Percentiles rank a stretch among this genome's conserved stretches.
Evolutionary conservation across 306 rosid genomes (phyloP).

Genomic region (Mimosa bimucronata): DNA sequence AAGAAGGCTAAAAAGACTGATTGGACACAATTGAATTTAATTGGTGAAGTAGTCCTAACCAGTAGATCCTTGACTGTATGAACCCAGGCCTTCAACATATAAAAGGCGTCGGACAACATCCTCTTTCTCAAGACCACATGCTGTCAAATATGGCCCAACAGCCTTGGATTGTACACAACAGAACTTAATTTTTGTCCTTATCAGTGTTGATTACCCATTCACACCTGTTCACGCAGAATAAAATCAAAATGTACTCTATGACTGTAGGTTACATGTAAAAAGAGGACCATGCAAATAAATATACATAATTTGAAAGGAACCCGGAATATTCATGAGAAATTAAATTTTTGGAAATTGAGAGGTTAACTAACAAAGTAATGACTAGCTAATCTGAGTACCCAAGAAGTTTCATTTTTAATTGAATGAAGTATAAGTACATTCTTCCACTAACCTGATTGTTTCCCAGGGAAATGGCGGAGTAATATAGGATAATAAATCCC

Average conservation of each 20-base stretch:
- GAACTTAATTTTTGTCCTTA: constrained; percentile 70
- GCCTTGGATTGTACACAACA: constrained; percentile 72
- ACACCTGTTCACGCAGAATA: constrained; percentile 53
- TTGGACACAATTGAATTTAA: neutral
- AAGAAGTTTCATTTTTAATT: neutral
- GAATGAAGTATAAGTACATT: neutral
- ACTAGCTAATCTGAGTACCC: neutral
- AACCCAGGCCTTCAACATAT: constrained; percentile 66
- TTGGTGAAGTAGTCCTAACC: constrained; percentile 47
- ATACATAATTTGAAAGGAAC: constrained; percentile 9
- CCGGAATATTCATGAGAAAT: constrained; percentile 22
- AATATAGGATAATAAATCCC: neutral
- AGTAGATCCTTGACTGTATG: constrained; percentile 64
- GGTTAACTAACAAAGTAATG: neutral
- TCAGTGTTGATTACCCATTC: constrained; percentile 72
- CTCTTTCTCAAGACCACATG: constrained; percentile 66
- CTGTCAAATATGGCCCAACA: constrained; percentile 71
- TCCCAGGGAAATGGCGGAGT: neutral
- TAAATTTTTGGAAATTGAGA: neutral
- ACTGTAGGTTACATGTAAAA: neutral
- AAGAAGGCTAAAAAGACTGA: neutral
- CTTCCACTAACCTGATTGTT: neutral
- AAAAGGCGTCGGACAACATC: constrained; percentile 64
- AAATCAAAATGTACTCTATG: constrained; percentile 6
- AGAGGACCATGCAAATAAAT: neutral